Percentiles rank a stretch among this genome's conserved stretches.
Evolutionary conservation across 306 rosid genomes (phyloP).

Genomic region (Rosa chinensis): DNA sequence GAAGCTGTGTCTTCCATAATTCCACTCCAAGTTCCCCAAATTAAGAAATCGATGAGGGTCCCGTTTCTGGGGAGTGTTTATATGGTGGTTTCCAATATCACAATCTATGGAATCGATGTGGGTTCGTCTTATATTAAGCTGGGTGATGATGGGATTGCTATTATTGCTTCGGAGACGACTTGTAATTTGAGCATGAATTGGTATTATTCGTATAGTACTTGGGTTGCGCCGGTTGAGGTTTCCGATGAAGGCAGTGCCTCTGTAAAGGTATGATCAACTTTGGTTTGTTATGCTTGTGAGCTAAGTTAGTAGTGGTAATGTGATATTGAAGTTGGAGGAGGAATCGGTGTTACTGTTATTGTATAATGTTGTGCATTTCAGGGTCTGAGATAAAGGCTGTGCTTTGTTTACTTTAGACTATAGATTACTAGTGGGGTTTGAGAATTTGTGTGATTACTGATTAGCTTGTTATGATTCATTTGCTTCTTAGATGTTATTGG

Average conservation of each 20-base stretch:
- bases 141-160: slow-evolving; percentile 54
- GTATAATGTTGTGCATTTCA: neutral
- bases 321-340: neutral
- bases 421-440: neutral
- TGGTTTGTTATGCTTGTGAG: neutral
- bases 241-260: slow-evolving; percentile 68
- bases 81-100: slow-evolving; percentile 58
- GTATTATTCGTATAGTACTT: slow-evolving; percentile 67
- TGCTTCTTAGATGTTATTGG: neutral
- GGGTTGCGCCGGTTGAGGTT: slow-evolving; percentile 68
- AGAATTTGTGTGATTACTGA: neutral
- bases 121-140: slow-evolving; percentile 54
- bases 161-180: slow-evolving; percentile 63
- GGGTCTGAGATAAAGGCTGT: neutral
- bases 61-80: slow-evolving; percentile 67
- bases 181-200: slow-evolving; percentile 81
- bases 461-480: neutral
- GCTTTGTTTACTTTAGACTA: neutral
- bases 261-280: slow-evolving; percentile 52
- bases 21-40: slow-evolving; percentile 63
- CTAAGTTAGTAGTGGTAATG: neutral
- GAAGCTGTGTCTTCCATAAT: slow-evolving; percentile 65
- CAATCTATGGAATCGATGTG: slow-evolving; percentile 60
- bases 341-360: neutral
- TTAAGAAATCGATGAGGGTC: slow-evolving; percentile 49